phyloP scores from a whole-genome alignment of 108 stramenopile species.

The Cyclotella cryptica region DNA sequence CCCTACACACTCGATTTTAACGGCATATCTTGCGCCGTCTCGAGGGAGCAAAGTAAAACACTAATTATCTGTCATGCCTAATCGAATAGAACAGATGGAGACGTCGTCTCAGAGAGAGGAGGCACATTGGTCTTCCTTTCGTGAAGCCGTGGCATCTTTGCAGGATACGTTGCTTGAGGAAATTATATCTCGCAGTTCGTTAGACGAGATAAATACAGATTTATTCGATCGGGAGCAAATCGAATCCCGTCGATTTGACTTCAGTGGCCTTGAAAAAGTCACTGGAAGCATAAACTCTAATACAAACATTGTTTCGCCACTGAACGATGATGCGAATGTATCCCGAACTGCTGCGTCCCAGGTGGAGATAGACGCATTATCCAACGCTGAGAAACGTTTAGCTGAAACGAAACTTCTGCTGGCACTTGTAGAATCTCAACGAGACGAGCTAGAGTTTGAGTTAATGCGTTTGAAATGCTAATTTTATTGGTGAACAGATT shows the following conservation, averaged over 20 bases:
- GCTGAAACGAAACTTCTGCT: constrained; percentile 41
- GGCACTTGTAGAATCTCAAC: constrained; percentile 45
- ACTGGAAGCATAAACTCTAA: constrained; percentile 11
- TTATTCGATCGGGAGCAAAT: not conserved
- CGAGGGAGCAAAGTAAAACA: too few relatives aligned
- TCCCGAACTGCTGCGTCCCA: not conserved
- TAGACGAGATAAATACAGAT: not conserved
- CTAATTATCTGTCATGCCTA: too few relatives aligned
- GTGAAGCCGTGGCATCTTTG: not conserved
- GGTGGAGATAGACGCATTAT: constrained; percentile 11
- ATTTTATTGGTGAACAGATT: not conserved
- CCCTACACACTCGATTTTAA: too few relatives aligned
- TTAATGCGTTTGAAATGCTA: constrained; percentile 29
- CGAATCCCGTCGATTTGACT: not conserved
- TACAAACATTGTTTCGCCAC: not conserved
- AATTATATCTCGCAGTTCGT: not conserved
- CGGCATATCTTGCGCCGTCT: too few relatives aligned
- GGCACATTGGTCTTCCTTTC: constrained; percentile 46
- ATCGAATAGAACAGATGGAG: not conserved
- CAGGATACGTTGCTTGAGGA: not conserved
- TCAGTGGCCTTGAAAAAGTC: constrained; percentile 13
- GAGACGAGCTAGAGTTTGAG: constrained; percentile 53
- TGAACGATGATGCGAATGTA: constrained; percentile 8
- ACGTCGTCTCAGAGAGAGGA: constrained; percentile 18
- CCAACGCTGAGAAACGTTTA: constrained; percentile 32